Percentiles rank a stretch among this genome's conserved stretches.
These are phyloP conservation scores for Alternaria panax DNA, from an alignment of 2,329 filamentous ascomycete genomes.

Conservation along the genomic window DNA sequence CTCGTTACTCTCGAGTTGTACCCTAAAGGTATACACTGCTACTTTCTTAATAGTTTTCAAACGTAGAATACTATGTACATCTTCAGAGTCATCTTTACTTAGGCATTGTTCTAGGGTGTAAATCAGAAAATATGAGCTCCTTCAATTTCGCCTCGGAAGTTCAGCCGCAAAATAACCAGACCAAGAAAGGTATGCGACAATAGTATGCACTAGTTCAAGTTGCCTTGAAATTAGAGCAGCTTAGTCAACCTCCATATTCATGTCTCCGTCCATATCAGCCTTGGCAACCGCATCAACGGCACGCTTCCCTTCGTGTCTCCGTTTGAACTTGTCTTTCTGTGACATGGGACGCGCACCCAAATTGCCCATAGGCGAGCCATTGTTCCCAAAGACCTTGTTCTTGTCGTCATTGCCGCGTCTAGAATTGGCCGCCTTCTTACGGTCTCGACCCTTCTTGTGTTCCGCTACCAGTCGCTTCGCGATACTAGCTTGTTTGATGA, in stretches of 20 bases:
- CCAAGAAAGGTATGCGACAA: not conserved
- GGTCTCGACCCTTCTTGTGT: not conserved
- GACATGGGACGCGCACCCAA: not conserved
- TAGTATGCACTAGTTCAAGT: not conserved
- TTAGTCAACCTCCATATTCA: conserved; percentile 14
- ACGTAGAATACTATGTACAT: not conserved
- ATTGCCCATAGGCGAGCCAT: not conserved
- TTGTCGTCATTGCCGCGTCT: not conserved
- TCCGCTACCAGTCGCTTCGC: not conserved
- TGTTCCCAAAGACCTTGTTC: not conserved
- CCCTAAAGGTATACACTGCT: not conserved
- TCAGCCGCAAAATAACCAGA: not conserved
- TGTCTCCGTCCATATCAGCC: not conserved
- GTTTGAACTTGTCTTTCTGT: not conserved
- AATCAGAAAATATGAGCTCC: not conserved
- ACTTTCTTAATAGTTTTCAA: not conserved
- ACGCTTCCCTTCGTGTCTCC: not conserved
- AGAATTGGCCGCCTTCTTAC: not conserved
- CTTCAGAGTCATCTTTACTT: not conserved
- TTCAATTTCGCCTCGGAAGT: not conserved
- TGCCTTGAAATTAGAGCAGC: not conserved
- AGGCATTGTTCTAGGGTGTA: not conserved
- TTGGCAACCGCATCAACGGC: not conserved
- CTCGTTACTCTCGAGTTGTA: not conserved
- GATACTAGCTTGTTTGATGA: not conserved